Evolutionary conservation across 495 filamentous ascomycete genomes (phyloP), one percentile per base, ranked within the genome.

Genomic region (Hyaloscypha bicolor): DNA sequence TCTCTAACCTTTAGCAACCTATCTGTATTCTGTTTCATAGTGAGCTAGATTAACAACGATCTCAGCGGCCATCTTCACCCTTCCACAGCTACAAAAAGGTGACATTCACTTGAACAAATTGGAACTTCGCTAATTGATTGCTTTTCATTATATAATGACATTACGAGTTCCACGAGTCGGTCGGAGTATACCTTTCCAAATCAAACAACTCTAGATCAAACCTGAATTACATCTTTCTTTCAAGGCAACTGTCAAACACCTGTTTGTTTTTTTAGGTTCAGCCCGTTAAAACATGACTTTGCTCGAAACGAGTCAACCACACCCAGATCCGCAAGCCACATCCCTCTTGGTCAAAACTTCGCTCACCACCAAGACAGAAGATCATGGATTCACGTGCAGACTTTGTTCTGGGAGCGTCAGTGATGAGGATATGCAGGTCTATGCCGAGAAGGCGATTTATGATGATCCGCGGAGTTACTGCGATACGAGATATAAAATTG

Each of bases 391-490:
- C 12, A 82, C 82, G 55, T 76, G 75, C 19, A 75, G 72, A n/a
- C 67, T 83, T 1, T 83, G 82, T 68, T 75, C 73, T 59, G 81
- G 81, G n/a, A 80, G 78, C 55, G 79, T 78, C 19, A 78, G 73
- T 55, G 77, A 83, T 59, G 74, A 80, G 22, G 80, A 84, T 66
- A 84, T 83, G 79, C 68, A 74, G 35, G 81, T 82, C 5, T 82
- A 83, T 65, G 79, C 79, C 11, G 71, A 76, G 57, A 71, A 80
- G 55, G 73, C 81, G 6, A 69, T 84, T 51, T 83, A 84, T 59
- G 82, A 84, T 64, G 81, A 83, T 69, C 78, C 80, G 0, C 83
- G 78, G 74, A 81, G 79, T 65, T 83, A 78, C 68, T 83, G 80
- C 67, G 80, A 83, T 72, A 80, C 78, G 1, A 73, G 81, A 57